These are phyloP conservation scores for Xylona heveae DNA, from an alignment of 495 filamentous ascomycete species.

Conservation along the genomic window DNA sequence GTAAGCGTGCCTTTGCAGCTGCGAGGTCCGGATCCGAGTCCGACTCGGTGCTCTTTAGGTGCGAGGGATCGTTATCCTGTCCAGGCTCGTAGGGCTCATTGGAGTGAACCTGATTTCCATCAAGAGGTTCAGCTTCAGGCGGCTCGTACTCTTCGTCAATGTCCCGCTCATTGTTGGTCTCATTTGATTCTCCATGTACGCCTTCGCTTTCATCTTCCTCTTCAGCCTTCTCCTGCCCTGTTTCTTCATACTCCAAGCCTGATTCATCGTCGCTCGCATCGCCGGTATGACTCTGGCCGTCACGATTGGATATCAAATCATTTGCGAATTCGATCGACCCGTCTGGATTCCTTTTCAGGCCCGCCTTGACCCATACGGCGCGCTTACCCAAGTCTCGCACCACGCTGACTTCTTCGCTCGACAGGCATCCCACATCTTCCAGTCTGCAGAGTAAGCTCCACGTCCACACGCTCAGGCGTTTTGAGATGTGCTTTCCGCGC, in stretches of 20 bases:
- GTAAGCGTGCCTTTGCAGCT: slow-evolving; percentile 34
- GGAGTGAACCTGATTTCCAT: no score
- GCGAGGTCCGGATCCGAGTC: slow-evolving; percentile 18
- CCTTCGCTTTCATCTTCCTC: slow-evolving; percentile 6
- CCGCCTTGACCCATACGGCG: slow-evolving; percentile 7
- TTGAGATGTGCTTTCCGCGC: slow-evolving; percentile 21
- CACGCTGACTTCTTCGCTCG: slow-evolving; percentile 28
- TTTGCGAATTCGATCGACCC: slow-evolving; percentile 9
- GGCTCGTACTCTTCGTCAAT: no score
- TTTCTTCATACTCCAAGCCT: neutral
- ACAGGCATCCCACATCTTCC: slow-evolving; percentile 32
- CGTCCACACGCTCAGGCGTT: slow-evolving; percentile 32
- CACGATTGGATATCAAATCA: no score
- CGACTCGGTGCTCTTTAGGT: neutral
- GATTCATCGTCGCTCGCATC: no score
- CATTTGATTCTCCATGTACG: no score
- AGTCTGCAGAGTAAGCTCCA: slow-evolving; percentile 39
- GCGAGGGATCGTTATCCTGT: no score
- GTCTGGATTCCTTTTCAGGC: no score
- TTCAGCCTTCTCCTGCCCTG: slow-evolving; percentile 9
- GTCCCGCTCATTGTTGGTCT: no score
- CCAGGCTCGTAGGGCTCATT: neutral
- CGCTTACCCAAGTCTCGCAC: slow-evolving; percentile 5
- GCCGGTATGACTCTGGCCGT: no score
- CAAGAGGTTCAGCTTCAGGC: no score